A percentile compares a stretch with the other conserved stretches of the same genome.
Conservation (phyloP, 148 eudicot species). For the Cornus suecica region DNA sequence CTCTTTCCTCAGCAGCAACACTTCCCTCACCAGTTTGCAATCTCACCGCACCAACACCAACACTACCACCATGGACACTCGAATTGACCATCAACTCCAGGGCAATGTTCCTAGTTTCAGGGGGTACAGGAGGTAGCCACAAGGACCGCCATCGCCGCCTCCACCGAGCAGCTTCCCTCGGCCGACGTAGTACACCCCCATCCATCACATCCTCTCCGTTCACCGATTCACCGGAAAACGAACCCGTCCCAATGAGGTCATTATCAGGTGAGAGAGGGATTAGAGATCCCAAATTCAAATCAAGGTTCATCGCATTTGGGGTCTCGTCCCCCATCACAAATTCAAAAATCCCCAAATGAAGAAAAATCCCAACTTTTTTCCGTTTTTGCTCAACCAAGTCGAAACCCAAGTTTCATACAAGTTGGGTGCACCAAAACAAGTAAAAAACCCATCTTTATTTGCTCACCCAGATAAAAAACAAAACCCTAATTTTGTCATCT, state of each 20-base stretch:
- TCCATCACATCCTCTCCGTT: slow-evolving; percentile 54
- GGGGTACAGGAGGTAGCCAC: slow-evolving; percentile 44
- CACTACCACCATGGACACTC: slow-evolving; percentile 27
- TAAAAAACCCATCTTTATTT: neutral
- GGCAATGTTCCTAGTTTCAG: slow-evolving; percentile 31
- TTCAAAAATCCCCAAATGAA: slow-evolving; percentile 2
- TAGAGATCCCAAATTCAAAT: slow-evolving; percentile 80
- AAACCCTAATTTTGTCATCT: neutral
- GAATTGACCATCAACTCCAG: slow-evolving; percentile 28
- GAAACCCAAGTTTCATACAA: neutral
- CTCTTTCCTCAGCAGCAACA: slow-evolving; percentile 45
- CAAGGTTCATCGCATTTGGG: slow-evolving; percentile 67
- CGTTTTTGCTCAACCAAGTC: neutral
- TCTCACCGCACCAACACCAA: slow-evolving; percentile 25
- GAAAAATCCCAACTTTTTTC: neutral
- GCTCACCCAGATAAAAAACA: neutral
- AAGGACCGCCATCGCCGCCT: slow-evolving; percentile 60
- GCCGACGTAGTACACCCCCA: slow-evolving; percentile 24
- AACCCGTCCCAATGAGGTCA: slow-evolving; percentile 27
- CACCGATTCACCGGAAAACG: slow-evolving; percentile 30
- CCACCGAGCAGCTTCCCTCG: slow-evolving; percentile 44
- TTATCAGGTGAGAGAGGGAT: slow-evolving; percentile 31
- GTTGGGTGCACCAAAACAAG: neutral
- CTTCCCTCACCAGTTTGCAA: slow-evolving; percentile 79
- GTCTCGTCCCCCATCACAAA: slow-evolving; percentile 66